Evolutionary conservation across 106 monocot genomes (phyloP), one percentile per base, ranked within the genome.

Genomic region (Phalaenopsis aphrodite): DNA sequence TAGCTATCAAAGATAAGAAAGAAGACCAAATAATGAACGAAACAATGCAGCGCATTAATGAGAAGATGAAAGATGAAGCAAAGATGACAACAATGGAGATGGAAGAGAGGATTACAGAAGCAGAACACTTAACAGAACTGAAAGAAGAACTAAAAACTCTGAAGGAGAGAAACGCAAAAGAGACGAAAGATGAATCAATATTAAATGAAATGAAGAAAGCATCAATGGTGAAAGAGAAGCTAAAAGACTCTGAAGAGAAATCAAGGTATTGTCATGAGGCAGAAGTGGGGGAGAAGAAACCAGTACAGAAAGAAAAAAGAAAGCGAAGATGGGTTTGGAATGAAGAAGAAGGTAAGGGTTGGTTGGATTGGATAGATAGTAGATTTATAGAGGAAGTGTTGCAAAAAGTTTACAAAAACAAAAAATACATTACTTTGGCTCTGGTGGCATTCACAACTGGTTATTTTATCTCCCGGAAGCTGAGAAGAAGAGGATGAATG

Each of bases 361-460:
- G 45, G 42, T 15, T 77, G 36, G 80, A 83, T 10, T 14, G 61
- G 45, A 6, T 78, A 39, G 82, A 83, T 75, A 3, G 45, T 69
- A 79, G 49, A 41, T 42, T 74, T 15, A 5, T 78, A 23, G 87
- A 78, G 23, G 24, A 55, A 43, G 15, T 82, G 39, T 3, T 83
- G 67, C 82, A 85, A 8, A 86, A 72, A 55, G 17, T 89, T 45
- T 66, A 84, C 76, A 78, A 38, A 3, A 84, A 89, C 79, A 82
- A 46, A 55, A 86, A 77, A 68, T 65, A 48, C 48, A 84, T 89
- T 68, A 82, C 64, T 66, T 81, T 86, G 14, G 86, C 89, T 36
- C 77, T 82, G 48, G 57, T 80, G 57, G 86, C 80, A 14, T 89
- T 89, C 55, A 77, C 84, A 11, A 58, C 86, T 30, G 89, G 84